A percentile compares a stretch with the other conserved stretches of the same genome.
These are phyloP conservation scores for Astrocystis sublimbata DNA, from an alignment of 495 filamentous ascomycete genomes.

Conservation along the genomic window DNA sequence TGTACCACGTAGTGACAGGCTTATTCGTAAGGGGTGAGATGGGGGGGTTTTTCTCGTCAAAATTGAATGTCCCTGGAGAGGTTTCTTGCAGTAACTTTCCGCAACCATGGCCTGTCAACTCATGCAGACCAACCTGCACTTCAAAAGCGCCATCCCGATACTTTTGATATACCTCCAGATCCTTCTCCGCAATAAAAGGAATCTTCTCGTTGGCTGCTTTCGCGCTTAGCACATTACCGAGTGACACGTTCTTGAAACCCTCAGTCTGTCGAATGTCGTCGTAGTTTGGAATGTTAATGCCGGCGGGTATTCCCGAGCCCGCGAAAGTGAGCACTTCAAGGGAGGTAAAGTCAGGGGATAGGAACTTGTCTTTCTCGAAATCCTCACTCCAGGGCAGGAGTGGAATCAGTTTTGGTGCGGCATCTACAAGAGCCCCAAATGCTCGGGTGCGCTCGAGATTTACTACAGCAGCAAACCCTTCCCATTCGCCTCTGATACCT, in stretches of 20 bases:
- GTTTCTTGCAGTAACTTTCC: slow-evolving; percentile 95
- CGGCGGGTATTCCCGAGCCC: slow-evolving; percentile 80
- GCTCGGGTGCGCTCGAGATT: slow-evolving; percentile 81
- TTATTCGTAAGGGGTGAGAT: slow-evolving; percentile 75
- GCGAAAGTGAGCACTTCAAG: slow-evolving; percentile 68
- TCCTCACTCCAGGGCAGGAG: slow-evolving; percentile 83
- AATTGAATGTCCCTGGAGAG: slow-evolving; percentile 78
- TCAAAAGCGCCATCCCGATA: slow-evolving; percentile 87
- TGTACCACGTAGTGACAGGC: slow-evolving; percentile 83
- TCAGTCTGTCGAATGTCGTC: slow-evolving; percentile 90
- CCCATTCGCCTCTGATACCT: slow-evolving; percentile 94
- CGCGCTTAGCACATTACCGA: slow-evolving; percentile 87
- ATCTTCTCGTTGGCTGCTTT: slow-evolving; percentile 87
- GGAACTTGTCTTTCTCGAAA: slow-evolving; percentile 94
- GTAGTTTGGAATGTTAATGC: slow-evolving; percentile 81
- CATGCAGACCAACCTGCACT: slow-evolving; percentile 93
- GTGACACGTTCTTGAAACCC: slow-evolving; percentile 97
- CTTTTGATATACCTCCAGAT: slow-evolving; percentile 73
- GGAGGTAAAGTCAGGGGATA: slow-evolving; percentile 91
- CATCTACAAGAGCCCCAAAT: slow-evolving; percentile 82
- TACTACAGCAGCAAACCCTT: slow-evolving; percentile 83
- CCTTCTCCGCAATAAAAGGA: slow-evolving; percentile 77
- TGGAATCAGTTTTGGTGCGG: slow-evolving; percentile 79
- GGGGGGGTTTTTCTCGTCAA: slow-evolving; percentile 76
- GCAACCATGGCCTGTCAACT: slow-evolving; percentile 93